Evolutionary conservation across 1,284 basidiomycete species (phyloP), one percentile per base, ranked within the genome.

Genomic region (Irpex rosettiformis): DNA sequence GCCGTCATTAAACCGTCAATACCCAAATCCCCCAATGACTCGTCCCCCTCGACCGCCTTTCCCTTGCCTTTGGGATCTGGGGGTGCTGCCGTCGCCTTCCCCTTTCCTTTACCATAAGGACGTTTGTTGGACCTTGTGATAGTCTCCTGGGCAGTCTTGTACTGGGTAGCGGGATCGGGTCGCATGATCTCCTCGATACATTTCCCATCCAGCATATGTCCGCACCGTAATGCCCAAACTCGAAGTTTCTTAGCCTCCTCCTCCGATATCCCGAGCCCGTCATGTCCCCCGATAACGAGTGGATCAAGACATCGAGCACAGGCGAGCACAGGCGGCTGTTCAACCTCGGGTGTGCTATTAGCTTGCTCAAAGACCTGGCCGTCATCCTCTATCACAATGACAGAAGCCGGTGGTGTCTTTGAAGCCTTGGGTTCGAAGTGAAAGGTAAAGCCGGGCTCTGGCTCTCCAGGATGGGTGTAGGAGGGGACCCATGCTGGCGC

Each of bases 151-250:
- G n/a, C 33, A 8, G 22, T 33, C 13, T 18, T 11, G 25, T 30
- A 33, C 25, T 51, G 65, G 13, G 52, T 37, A 16, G 58, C 56
- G 18, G 67, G 64, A 10, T 51, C 49, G 1, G 87, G 86, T 24
- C 73, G 71, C 66, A 82, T 83, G 48, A 90, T 61, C 61, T 77
- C 74, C 58, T 79, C 78, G 3, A 87, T 70, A 63, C 89, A 91
- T 67, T 86, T 87, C 48, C 88, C 89, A 64, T 91, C 89, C 2
- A 91, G 77, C 65, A 91, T 72, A 66, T 91, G 89, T 0, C 89
- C 89, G 58, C 89, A 91, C 40, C 86, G 76, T 57, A 91, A 70
- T 1, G 79, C 83, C 88, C 87, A 91, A 3, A 91, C 71, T 48
- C 79, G 77, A 56, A 76, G 73, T 37, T 69, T 70, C 48, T 73